phyloP scores from a whole-genome alignment of 1,139 yeast genomes.

The Candida albicans region DNA sequence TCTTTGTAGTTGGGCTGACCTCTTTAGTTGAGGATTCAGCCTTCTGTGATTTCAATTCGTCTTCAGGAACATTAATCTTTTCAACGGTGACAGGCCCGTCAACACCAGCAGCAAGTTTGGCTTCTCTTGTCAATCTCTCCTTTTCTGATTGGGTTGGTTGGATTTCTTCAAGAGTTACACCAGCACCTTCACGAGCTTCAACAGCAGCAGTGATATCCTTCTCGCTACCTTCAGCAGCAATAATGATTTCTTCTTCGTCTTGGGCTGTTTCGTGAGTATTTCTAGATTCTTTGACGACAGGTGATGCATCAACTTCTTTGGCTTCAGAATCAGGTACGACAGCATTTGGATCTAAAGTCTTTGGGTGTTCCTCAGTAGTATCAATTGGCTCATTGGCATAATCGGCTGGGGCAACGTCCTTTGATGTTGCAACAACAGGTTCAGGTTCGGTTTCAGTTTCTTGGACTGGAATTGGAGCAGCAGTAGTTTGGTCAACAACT shows the following conservation, averaged over 20 bases:
- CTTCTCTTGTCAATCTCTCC: constrained; percentile 35
- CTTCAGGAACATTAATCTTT: constrained; percentile 9
- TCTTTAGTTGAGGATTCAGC: constrained; percentile 9
- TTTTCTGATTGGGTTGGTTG: constrained; percentile 43
- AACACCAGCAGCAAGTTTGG: constrained; percentile 20
- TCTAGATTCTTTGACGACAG: constrained; percentile 17
- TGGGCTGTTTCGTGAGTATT: constrained; percentile 6
- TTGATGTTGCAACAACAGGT: constrained; percentile 9
- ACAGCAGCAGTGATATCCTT: constrained; percentile 37
- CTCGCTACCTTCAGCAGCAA: constrained; percentile 38
- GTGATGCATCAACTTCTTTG: constrained; percentile 30
- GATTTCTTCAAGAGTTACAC: constrained; percentile 44
- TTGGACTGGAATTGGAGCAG: constrained; percentile 10
- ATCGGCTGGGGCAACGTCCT: too few species aligned
- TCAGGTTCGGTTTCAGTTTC: constrained; percentile 3
- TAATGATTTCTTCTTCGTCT: constrained; percentile 38
- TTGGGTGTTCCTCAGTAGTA: constrained; percentile 16
- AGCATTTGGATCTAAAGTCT: constrained; percentile 35
- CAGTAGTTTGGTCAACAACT: constrained; percentile 5
- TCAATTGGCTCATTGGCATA: constrained; percentile 2
- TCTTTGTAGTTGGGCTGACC: neutral
- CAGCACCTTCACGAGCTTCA: constrained; percentile 38
- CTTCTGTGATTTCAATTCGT: constrained; percentile 4
- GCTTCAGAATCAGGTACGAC: constrained; percentile 18
- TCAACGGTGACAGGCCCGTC: constrained; percentile 13